Evolutionary conservation across 768 basidiomycete species (phyloP), one percentile per base, ranked within the genome.

Genomic region (Leccinum imitatum): DNA sequence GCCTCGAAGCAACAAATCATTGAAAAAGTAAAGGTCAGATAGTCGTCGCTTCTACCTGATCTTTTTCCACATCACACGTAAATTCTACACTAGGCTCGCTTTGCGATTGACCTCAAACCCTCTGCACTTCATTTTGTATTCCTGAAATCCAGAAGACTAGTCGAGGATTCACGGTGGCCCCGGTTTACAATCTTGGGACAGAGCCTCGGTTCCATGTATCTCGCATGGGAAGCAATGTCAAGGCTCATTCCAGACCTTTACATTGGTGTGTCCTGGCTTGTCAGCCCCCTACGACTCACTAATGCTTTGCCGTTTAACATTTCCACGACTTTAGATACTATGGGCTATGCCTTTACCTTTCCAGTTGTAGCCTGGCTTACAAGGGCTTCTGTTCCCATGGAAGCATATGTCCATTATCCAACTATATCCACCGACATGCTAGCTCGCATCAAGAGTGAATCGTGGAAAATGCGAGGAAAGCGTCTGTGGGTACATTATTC

Each of bases 341-440:
- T 98, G 95, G 97, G 97, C 30, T 97, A 95, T 66, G 94, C 95
- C 0, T 98, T 98, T 70, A 93, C 93, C 2, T 94, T 92, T 72
- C 93, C 89, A 17, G 76, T 90, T 31, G 87, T 95, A 8, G 75
- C 83, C 1, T 74, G 85, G 54, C 68, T 96, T 2, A 73, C 73
- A 19, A 64, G 65, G 50, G 81, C 84, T 15, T 70, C 78, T 15
- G 80, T 93, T 44, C 87, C 91, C 3, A 81, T 96, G 23, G 94
- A 90, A 9, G 90, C 94, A 30, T 99, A 98, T 67, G 85, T 94
- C 10, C 97, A 99, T 73, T 99, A 97, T 69, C 97, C 97, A 1
- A 97, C 92, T 7, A 96, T 99, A 70, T 94, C 92, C 69, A 90
- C 89, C 8, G 87, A 94, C 64, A 98, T 98, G 97, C 81, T 98